Percentiles rank a stretch among this genome's conserved stretches.
Conservation (phyloP, 345 rosid species). For the Populus deltoides region DNA sequence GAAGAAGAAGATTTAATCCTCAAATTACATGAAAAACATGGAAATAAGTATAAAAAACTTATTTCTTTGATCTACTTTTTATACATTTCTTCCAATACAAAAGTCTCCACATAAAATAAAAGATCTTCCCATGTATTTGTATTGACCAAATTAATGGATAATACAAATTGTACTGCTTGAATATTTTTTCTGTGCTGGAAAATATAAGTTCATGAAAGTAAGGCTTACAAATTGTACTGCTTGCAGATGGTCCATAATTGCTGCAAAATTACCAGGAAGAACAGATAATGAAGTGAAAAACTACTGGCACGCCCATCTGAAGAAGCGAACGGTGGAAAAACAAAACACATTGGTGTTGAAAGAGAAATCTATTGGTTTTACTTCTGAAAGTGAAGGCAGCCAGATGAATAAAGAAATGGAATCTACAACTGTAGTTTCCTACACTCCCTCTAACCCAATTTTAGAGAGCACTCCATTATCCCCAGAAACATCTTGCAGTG, state of each 20-base stretch:
- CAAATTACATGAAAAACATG: conserved; percentile 18
- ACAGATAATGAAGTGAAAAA: conserved; percentile 44
- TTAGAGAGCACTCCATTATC: conserved; percentile 28
- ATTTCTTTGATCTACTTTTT: too few relatives aligned
- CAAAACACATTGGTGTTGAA: neutral
- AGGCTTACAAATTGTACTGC: too few relatives aligned
- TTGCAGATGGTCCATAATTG: conserved; percentile 40
- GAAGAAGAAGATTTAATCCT: conserved; percentile 35
- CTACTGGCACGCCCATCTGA: conserved; percentile 34
- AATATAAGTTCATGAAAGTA: too few relatives aligned
- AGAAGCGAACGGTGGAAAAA: conserved; percentile 14
- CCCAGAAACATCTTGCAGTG: conserved; percentile 7
- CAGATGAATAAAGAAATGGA: neutral
- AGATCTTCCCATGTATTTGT: too few relatives aligned
- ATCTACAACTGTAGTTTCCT: neutral
- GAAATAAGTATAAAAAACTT: conserved; percentile 16
- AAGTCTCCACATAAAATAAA: neutral
- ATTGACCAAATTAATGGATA: too few relatives aligned
- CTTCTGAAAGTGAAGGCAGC: neutral
- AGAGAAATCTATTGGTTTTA: neutral
- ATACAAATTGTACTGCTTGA: too few relatives aligned
- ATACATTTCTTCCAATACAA: neutral
- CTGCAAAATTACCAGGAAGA: conserved; percentile 33
- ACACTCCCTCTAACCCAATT: neutral
- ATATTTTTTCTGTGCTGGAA: too few relatives aligned